Evolutionary conservation across 139 green algal species (phyloP), one percentile per base, ranked within the genome.

Genomic region (Auxenochlorella pyrenoidosa): DNA sequence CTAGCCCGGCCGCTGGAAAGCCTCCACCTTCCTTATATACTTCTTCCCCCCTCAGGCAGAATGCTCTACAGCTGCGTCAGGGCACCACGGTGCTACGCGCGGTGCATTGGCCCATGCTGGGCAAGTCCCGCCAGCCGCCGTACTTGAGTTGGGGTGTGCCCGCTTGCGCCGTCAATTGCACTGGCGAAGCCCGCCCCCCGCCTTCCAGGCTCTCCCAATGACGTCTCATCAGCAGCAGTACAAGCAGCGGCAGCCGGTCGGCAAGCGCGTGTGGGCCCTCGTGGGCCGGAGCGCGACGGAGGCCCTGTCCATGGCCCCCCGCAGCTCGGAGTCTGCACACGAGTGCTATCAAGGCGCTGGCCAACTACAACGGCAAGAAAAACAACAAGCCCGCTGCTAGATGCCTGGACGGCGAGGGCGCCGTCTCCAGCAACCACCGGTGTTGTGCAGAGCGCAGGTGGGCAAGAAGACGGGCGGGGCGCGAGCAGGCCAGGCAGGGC

Each of bases 401-500:
- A 84, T 73, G 58, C n/a, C 30, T 28, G 36, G 51, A 66, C 65
- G n/a, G 32, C 43, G 65, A 86, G 18, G 41, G 22, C 43, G 26
- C 21, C 18, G 85, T 84, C 41, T 51, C 38, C n/a, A 90, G 86
- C 82, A 93, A 89, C 60, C 91, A 93, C 58, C 63, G 91, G 32
- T 94, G 91, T 75, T 94, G 91, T 59, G 89, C 91, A 13, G 91
- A 93, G 80, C 82, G 91, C 58, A 90, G 91, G 90, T 91, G 79
- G 43, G 78, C n/a, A 18, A 5, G 75, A 36, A 18, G 6, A 19
- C 4, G 54, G 59, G n/a, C 63, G 16, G 63, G 28, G 22, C 51
- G 47, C n/a, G n/a, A 43, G 68, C 34, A 43, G 34, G 34, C 15
- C 12, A 1, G 68, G 34, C n/a, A 5, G 68, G 68, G n/a, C n/a